Conservation (phyloP, 768 basidiomycete species). For the Cubamyces sp. region DNA sequence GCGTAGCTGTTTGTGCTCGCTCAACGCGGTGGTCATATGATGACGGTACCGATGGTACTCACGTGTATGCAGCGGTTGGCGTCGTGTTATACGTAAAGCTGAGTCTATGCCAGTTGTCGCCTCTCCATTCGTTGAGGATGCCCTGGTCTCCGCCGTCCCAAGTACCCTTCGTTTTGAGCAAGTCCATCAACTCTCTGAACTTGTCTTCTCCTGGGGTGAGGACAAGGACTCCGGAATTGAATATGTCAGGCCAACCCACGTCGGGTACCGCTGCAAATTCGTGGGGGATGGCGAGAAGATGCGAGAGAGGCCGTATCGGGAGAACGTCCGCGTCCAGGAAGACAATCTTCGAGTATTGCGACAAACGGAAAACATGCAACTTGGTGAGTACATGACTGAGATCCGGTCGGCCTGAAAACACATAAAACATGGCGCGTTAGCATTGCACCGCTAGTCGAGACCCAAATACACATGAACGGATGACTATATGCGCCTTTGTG, state of each 20-base stretch:
- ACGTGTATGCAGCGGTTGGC: constrained; percentile 96
- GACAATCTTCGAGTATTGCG: constrained; percentile 82
- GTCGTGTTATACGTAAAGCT: constrained; percentile 99
- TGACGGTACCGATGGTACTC: constrained; percentile 39
- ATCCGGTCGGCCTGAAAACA: constrained; percentile 82
- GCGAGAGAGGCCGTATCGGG: constrained; percentile 84
- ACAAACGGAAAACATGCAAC: constrained; percentile 92
- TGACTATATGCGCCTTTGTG: constrained; percentile 9
- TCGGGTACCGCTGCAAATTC: constrained; percentile 95
- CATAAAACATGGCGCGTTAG: not conserved
- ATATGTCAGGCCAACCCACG: constrained; percentile 99
- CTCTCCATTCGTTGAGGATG: constrained; percentile 93
- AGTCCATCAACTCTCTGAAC: constrained; percentile 70
- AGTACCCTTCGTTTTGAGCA: constrained; percentile 79
- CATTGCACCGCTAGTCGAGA: not conserved
- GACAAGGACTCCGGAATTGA: constrained; percentile 97
- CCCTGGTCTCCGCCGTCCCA: constrained; percentile 99
- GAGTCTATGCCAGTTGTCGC: constrained; percentile 85
- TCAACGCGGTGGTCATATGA: constrained; percentile 13
- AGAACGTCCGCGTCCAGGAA: constrained; percentile 94
- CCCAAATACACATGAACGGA: not conserved
- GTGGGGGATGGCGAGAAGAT: constrained; percentile 83
- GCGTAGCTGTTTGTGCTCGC: constrained; percentile 67
- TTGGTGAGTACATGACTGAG: constrained; percentile 94
- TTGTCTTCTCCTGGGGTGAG: constrained; percentile 80